A percentile compares a stretch with the other conserved stretches of the same genome.
phyloP scores from a whole-genome alignment of 2,329 filamentous ascomycete species.

The Microthyrium microscopicum region DNA sequence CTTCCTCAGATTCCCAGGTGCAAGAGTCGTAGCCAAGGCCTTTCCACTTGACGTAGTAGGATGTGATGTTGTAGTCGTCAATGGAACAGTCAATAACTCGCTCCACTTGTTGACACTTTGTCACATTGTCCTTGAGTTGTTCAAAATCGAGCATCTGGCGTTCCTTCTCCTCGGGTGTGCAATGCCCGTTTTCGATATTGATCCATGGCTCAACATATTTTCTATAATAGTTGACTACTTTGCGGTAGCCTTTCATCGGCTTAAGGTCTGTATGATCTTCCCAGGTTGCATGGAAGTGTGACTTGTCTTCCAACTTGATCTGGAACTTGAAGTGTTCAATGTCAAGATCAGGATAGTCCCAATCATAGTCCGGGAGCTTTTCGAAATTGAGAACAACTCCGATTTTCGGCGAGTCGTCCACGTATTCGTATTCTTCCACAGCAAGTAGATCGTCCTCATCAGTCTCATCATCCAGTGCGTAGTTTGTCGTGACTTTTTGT shows the following conservation, averaged over 20 bases:
- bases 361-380: slow-evolving; percentile 45
- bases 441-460: slow-evolving; percentile 39
- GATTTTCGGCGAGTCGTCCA: slow-evolving; percentile 66
- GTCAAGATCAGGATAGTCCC: slow-evolving; percentile 11
- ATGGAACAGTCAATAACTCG: slow-evolving; percentile 74
- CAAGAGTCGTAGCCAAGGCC: slow-evolving; percentile 73
- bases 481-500: slow-evolving; percentile 56
- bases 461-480: slow-evolving; percentile 43
- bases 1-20: slow-evolving; percentile 73
- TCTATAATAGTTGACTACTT: slow-evolving; percentile 87
- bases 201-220: slow-evolving; percentile 72
- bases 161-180: slow-evolving; percentile 72
- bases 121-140: slow-evolving; percentile 70
- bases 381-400: slow-evolving; percentile 83
- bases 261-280: slow-evolving; percentile 61
- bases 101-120: slow-evolving; percentile 84
- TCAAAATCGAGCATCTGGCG: slow-evolving; percentile 94
- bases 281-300: slow-evolving; percentile 93
- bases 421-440: slow-evolving; percentile 44
- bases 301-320: slow-evolving; percentile 95
- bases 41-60: slow-evolving; percentile 87
- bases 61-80: slow-evolving; percentile 60
- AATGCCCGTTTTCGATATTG: slow-evolving; percentile 48
- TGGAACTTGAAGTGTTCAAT: slow-evolving; percentile 77
- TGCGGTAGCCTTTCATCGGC: slow-evolving; percentile 63